phyloP scores from a whole-genome alignment of 2,329 filamentous ascomycete species.

The Penicillium sp. region DNA sequence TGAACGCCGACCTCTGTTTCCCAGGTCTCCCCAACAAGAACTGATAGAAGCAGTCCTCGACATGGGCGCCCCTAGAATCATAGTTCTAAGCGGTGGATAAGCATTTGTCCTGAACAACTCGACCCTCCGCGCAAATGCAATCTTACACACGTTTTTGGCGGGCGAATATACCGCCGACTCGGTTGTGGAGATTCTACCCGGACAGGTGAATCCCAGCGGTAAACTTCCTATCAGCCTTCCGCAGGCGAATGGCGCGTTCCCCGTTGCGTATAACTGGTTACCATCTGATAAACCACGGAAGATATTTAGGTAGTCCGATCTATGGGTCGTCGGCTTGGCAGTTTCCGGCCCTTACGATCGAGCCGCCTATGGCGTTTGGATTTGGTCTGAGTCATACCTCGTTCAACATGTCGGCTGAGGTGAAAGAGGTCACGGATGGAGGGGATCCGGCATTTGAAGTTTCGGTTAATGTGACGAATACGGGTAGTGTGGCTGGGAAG shows the following conservation, averaged over 20 bases:
- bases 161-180: neutral
- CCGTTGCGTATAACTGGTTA: conserved; percentile 1
- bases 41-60: neutral
- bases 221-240: conserved; percentile 1
- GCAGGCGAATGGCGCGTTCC: neutral
- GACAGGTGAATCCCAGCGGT: neutral
- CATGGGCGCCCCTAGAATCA: neutral
- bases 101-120: conserved; percentile 1
- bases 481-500: neutral
- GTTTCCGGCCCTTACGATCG: neutral
- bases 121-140: neutral
- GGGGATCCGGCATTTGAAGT: neutral
- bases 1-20: neutral
- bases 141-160: neutral
- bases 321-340: neutral
- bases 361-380: neutral
- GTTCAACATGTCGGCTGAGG: neutral
- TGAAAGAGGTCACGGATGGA: neutral
- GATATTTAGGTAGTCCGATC: neutral
- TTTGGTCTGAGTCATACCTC: neutral
- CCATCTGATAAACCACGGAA: neutral
- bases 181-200: neutral
- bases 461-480: neutral
- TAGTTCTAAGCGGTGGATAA: neutral
- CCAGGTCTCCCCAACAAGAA: conserved; percentile 1